These are phyloP conservation scores for Apium graveolens DNA, from an alignment of 129 eudicot genomes.

Conservation along the genomic window DNA sequence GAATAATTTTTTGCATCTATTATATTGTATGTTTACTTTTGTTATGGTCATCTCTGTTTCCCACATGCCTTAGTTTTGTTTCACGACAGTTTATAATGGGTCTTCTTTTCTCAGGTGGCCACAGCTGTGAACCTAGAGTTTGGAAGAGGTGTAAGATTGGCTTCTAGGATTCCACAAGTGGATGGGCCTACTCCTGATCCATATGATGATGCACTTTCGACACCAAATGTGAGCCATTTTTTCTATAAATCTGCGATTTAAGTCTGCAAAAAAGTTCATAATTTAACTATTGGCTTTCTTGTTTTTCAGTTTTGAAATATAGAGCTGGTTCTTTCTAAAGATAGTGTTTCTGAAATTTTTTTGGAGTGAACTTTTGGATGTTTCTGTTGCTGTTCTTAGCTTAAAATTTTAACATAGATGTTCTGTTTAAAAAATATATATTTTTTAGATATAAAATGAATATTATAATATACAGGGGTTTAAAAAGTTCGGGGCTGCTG, in stretches of 20 bases:
- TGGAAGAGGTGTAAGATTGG: constrained; percentile 27
- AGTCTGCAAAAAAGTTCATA: neutral
- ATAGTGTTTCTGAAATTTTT: neutral
- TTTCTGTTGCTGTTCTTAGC: neutral
- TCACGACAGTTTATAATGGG: neutral
- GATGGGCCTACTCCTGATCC: constrained; percentile 97
- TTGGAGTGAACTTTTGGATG: neutral
- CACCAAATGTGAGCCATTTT: constrained; percentile 66
- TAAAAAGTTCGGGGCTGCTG: neutral
- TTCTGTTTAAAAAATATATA: neutral
- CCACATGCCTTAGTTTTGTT: neutral
- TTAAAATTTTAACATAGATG: neutral
- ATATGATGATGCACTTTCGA: constrained; percentile 91
- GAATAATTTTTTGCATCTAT: neutral
- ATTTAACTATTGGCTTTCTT: neutral
- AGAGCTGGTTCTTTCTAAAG: neutral
- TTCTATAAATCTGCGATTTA: neutral
- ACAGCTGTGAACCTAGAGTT: constrained; percentile 12
- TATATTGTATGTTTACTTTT: neutral
- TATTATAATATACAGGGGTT: neutral
- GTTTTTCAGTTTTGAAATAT: neutral
- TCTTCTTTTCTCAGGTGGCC: constrained; percentile 32
- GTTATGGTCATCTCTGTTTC: neutral
- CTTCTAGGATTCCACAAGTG: constrained; percentile 70
- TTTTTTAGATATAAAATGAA: neutral